Base-by-base conservation (phyloP, 805 yeast genomes). In the Candida taoyuanica region DNA sequence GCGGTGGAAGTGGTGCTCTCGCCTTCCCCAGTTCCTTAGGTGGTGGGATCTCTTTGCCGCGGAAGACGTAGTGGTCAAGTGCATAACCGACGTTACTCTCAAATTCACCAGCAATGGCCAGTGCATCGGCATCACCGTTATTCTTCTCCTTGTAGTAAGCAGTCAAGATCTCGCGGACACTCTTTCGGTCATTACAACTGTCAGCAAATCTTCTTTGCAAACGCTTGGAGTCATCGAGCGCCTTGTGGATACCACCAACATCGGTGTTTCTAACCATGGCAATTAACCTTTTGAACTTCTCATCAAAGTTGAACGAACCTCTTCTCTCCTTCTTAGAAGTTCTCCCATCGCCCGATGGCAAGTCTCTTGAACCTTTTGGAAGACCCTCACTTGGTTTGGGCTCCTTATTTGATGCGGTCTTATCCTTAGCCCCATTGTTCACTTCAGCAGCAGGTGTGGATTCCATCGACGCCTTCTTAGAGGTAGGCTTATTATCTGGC, bases 1-100 rank as follows among this genome's bases (percentile, higher is more conserved):
- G 42, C 2, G 19, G 34, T 6, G 42, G 42, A 15, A 33, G 34
- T 33, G 37, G 33, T 9, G 31, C 34, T 19, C 41, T 37, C n/a
- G 29, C 4, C 7, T 4, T 18, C 7, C 12, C 5, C 8, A 6
- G 21, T 11, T 16, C 24, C 15, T 32, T 32, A 7, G 34, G 34
- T 5, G 34, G 29, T 5, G 34, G 34, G 13, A 32, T 32, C 7
- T 13, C 17, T 16, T 21, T 9, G 17, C 21, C 34, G 24, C 28
- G 29, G 34, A 23, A 32, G 6, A 7, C 5, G 21, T 33, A 33
- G 5, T 13, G 11, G 9, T 7, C 24, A 17, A 26, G 30, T 6
- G 30, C 36, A 12, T 5, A 6, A 7, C 17, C 36, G 17, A 33
- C 24, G 7, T 13, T 15, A n/a, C n/a, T 4, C 17, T 17, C 29